A percentile compares a stretch with the other conserved stretches of the same genome.
Conservation (phyloP, 768 basidiomycete species). For the Boletus insuetus region DNA sequence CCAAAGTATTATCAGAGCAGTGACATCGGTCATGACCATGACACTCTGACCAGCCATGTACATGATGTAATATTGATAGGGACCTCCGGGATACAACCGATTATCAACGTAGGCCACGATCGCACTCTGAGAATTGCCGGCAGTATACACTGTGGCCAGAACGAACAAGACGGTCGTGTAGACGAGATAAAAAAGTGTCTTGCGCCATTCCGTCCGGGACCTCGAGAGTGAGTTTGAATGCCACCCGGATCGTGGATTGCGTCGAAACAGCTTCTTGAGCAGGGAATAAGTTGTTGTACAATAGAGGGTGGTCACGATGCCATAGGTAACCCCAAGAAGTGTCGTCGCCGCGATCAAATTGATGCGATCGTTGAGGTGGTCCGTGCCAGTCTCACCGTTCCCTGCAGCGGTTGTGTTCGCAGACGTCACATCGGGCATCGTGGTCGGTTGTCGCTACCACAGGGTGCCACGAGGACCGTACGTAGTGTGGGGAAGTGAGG, state of each 20-base stretch:
- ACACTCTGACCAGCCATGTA: constrained; percentile 25
- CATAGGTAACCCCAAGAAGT: constrained; percentile 21
- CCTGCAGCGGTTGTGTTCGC: constrained; percentile 6
- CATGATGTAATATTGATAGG: constrained; percentile 20
- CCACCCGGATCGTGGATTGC: background rate
- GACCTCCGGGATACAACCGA: constrained; percentile 26
- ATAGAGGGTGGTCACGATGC: constrained; percentile 21
- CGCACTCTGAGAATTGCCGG: constrained; percentile 28
- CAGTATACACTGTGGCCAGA: constrained; percentile 26
- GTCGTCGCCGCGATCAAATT: constrained; percentile 26
- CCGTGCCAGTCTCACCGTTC: background rate
- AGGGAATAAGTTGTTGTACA: constrained; percentile 16
- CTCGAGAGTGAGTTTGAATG: constrained; percentile 6
- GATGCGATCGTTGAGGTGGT: constrained; percentile 23
- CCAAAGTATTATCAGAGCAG: constrained; percentile 27
- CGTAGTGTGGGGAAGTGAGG: constrained; percentile 1
- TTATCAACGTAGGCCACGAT: constrained; percentile 31
- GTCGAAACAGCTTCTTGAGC: constrained; percentile 19
- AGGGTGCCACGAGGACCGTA: constrained; percentile 6
- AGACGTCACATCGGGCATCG: constrained; percentile 6
- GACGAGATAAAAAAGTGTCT: constrained; percentile 24
- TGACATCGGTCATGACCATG: constrained; percentile 25
- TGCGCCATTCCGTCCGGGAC: constrained; percentile 8
- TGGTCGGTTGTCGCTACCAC: constrained; percentile 1
- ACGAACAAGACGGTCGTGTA: constrained; percentile 29